A percentile compares a stretch with the other conserved stretches of the same genome.
Evolutionary conservation across 441 rosid genomes (phyloP).

Genomic region (Geranium incanum): DNA sequence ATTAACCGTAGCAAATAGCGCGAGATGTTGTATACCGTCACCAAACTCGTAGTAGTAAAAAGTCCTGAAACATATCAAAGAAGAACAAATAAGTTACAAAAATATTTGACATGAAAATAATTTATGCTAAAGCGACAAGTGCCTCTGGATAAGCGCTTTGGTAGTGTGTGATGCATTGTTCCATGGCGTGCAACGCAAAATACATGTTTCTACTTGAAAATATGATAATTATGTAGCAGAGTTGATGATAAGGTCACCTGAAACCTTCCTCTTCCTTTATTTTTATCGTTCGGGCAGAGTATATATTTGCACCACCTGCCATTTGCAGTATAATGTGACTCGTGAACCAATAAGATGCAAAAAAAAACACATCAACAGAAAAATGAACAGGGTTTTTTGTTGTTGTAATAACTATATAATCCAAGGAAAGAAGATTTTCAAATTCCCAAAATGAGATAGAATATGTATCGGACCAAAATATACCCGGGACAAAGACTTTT

Average conservation of each 20-base stretch:
- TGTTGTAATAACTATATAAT: neutral
- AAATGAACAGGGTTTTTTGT: neutral
- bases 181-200: neutral
- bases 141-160: no score
- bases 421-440: neutral
- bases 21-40: conserved; percentile 62
- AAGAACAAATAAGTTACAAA: conserved; percentile 8
- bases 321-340: conserved; percentile 16
- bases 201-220: neutral
- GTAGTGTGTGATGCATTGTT: no score
- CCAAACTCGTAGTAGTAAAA: conserved; percentile 88
- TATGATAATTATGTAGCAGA: neutral
- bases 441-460: neutral
- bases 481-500: conserved; percentile 77
- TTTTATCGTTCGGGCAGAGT: conserved; percentile 73
- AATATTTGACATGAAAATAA: neutral
- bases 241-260: conserved; percentile 38
- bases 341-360: neutral
- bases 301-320: conserved; percentile 69
- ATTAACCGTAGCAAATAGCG: conserved; percentile 61
- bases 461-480: neutral
- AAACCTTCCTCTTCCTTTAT: conserved; percentile 81
- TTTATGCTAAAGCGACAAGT: neutral
- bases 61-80: conserved; percentile 47
- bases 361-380: neutral